Evolutionary conservation across 345 rosid genomes (phyloP), one percentile per base, ranked within the genome.

Genomic region (Citrus inodora): DNA sequence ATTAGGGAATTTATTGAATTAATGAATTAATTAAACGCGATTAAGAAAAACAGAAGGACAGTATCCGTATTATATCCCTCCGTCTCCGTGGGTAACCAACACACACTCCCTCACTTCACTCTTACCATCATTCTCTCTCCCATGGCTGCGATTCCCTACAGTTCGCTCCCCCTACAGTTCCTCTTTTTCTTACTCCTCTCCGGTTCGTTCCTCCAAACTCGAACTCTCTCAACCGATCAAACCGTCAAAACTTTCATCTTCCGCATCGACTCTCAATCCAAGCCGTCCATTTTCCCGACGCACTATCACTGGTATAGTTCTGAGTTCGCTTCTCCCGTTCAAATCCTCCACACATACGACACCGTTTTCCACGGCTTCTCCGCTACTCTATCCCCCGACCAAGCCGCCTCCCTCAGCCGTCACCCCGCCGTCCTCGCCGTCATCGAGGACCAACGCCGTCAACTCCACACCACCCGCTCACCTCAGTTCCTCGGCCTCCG

Each of bases 361-460:
- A 90, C 94, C 42, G 97, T 95, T 81, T 95, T 95, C 90, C 95
- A 94, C 56, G 97, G 97, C 75, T 94, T 95, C 88, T 95, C 97
- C 55, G 98, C 98, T 55, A 60, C 81, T 10, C 75, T 94, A 1
- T 82, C 89, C 17, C 82, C 88, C 0, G 69, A 83, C 24, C 81
- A 85, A n/a, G 90, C 90, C 35, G 82, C 82, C 40, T 70, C 78
- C 51, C 88, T 95, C 69, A 75, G 85, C 37, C 79, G 77, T 6
- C 92, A 90, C 80, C 97, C 97, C 3, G 76, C 94, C 0, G 88
- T 95, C 25, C 94, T 95, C 78, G 84, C 93, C 4, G 87, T 89
- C 33, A 76, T 92, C 33, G 90, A 90, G 72, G 98, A 95, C 75
- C 89, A 78, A 0, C 93, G 95, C 66, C 88, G 95, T 9, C 61